A percentile compares a stretch with the other conserved stretches of the same genome.
These are phyloP conservation scores for Oryza glaberrima DNA, from an alignment of 176 grass and related monocot species.

Conservation along the genomic window DNA sequence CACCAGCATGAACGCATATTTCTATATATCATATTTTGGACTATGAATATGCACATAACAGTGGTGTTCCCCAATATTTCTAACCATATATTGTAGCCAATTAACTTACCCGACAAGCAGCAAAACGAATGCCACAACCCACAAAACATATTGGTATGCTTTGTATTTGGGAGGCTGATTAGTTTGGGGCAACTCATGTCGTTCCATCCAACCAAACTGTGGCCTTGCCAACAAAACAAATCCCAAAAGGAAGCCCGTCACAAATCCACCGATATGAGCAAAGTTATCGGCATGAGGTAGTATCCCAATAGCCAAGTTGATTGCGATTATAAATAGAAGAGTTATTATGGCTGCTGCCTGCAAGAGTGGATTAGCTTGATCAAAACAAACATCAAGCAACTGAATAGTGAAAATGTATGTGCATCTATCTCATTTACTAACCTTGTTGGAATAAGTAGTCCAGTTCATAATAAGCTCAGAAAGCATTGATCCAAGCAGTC, in stretches of 20 bases:
- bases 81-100: neutral
- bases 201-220: slow-evolving; percentile 92
- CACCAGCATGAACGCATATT: neutral
- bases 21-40: neutral
- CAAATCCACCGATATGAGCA: slow-evolving; percentile 77
- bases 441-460: slow-evolving; percentile 96
- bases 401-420: neutral
- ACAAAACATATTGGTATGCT: slow-evolving; percentile 82
- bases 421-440: neutral
- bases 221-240: slow-evolving; percentile 83
- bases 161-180: slow-evolving; percentile 91
- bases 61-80: neutral
- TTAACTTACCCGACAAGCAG: slow-evolving; percentile 72
- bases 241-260: slow-evolving; percentile 75
- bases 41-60: slow-evolving; percentile 2
- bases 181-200: slow-evolving; percentile 69
- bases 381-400: slow-evolving; percentile 13
- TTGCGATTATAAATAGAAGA: slow-evolving; percentile 65
- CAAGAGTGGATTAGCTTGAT: slow-evolving; percentile 29
- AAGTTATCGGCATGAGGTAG: slow-evolving; percentile 83
- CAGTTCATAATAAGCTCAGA: slow-evolving; percentile 98
- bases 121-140: slow-evolving; percentile 69
- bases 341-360: slow-evolving; percentile 82
- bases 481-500: slow-evolving; percentile 95
- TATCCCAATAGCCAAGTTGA: slow-evolving; percentile 83